A percentile compares a stretch with the other conserved stretches of the same genome.
Conservation (phyloP, 108 stramenopile genomes). For the Thalassiosira profunda region DNA sequence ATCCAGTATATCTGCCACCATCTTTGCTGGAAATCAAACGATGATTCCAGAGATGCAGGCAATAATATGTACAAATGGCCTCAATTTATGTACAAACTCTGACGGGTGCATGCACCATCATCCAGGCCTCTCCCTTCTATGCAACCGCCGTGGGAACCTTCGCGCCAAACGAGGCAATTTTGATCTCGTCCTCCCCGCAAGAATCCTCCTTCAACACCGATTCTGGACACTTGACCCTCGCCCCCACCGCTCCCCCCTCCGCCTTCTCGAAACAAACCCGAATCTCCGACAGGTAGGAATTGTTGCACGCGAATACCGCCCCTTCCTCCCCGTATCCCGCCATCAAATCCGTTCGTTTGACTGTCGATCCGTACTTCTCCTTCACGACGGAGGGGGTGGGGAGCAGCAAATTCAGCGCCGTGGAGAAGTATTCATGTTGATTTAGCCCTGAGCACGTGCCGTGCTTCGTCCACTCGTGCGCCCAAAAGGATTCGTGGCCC, state of each 20-base stretch:
- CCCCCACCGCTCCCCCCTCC: slow-evolving; percentile 25
- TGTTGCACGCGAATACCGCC: slow-evolving; percentile 18
- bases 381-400: slow-evolving; percentile 49
- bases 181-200: slow-evolving; percentile 42
- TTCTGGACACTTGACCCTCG: slow-evolving; percentile 42
- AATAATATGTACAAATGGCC: too few relatives aligned
- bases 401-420: slow-evolving; percentile 38
- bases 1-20: too few relatives aligned
- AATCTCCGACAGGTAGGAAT: slow-evolving; percentile 54
- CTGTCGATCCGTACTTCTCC: slow-evolving; percentile 17
- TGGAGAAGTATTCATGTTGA: slow-evolving; percentile 59
- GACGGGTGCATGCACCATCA: too few relatives aligned
- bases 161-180: slow-evolving; percentile 24
- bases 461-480: slow-evolving; percentile 78
- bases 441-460: slow-evolving; percentile 66
- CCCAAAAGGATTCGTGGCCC: slow-evolving; percentile 52
- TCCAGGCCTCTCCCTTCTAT: background rate
- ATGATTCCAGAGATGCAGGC: too few relatives aligned
- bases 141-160: background rate
- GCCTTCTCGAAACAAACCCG: slow-evolving; percentile 52
- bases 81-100: too few relatives aligned
- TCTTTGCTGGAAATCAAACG: too few relatives aligned
- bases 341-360: slow-evolving; percentile 33
- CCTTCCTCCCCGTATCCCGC: slow-evolving; percentile 23
- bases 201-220: slow-evolving; percentile 30